Evolutionary conservation across 305 asterid genomes (phyloP).

Genomic region (Fraxinus nigra): DNA sequence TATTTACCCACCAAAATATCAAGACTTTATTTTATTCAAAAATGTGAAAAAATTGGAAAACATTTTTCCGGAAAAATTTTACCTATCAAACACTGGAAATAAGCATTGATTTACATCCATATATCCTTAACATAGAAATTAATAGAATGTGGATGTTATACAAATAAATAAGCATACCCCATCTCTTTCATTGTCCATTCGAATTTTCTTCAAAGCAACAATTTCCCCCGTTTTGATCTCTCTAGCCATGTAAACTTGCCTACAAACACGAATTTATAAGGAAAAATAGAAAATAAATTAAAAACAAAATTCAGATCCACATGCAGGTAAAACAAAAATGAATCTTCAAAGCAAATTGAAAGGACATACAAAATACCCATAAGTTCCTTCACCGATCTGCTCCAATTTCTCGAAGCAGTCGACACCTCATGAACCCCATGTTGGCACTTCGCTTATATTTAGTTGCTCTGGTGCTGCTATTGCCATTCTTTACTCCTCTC

Average conservation of each 20-base stretch:
- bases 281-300: too few relatives aligned
- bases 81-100: too few relatives aligned
- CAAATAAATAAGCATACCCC: slow-evolving; percentile 53
- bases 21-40: too few relatives aligned
- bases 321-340: too few relatives aligned
- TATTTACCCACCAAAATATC: too few relatives aligned
- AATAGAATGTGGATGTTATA: background rate
- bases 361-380: slow-evolving; percentile 48
- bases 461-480: slow-evolving; percentile 77
- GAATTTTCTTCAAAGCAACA: slow-evolving; percentile 88
- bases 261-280: too few relatives aligned
- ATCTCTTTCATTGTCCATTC: slow-evolving; percentile 93
- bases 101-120: too few relatives aligned
- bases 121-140: background rate
- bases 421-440: slow-evolving; percentile 86
- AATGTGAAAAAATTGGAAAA: too few relatives aligned
- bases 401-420: slow-evolving; percentile 92
- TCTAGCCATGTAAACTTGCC: slow-evolving; percentile 57
- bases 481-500: slow-evolving; percentile 41
- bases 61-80: too few relatives aligned
- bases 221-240: slow-evolving; percentile 82
- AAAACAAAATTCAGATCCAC: too few relatives aligned
- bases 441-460: slow-evolving; percentile 61
- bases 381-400: slow-evolving; percentile 97
- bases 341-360: background rate